Evolutionary conservation across 768 basidiomycete species (phyloP), one percentile per base, ranked within the genome.

Genomic region (Termitomyces sp.): DNA sequence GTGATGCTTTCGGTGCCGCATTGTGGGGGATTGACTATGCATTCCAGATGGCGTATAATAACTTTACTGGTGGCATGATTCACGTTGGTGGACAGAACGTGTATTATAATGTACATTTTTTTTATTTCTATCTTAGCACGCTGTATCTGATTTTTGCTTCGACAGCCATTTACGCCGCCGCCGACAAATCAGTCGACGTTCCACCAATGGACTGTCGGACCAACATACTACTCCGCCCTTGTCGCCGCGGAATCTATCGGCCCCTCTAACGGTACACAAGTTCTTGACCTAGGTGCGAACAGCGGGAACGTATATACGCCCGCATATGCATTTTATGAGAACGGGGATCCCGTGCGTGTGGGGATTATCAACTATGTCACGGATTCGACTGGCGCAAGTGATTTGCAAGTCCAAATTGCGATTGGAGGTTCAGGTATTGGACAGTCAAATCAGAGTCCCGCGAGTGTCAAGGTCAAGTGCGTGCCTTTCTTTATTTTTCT

Each of bases 181-280:
- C 66, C 78, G 62, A 83, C 76, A 46, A 84, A 86, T 64, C 77
- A 86, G 58, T 80, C 83, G 6, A 66, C 75, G 1, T 84, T 79
- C 72, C 79, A 79, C 53, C 73, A 87, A 71, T 93, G 89, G 90
- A 88, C 88, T 0, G 76, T 91, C 43, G 89, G 88, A 0, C 83
- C 90, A 0, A 76, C 87, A 50, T 91, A 89, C 74, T 93, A 92
- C 69, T 80, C 89, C 1, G 80, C 86, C 3, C 74, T 94, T 6
- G 78, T 83, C 60, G 74, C 88, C 60, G 85, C 89, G 2, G 91
- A 93, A 68, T 77, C 79, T 1, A 73, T 93, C 22, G 88, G 88
- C 22, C 70, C 80, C 20, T 79, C 82, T 9, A 86, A 87, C 68
- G 69, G 68, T 0, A 79, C 85, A 0, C 87, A 83, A 59, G 79